Conservation (phyloP, 202 grass and related monocot species). For the Elaeis oleifera region DNA sequence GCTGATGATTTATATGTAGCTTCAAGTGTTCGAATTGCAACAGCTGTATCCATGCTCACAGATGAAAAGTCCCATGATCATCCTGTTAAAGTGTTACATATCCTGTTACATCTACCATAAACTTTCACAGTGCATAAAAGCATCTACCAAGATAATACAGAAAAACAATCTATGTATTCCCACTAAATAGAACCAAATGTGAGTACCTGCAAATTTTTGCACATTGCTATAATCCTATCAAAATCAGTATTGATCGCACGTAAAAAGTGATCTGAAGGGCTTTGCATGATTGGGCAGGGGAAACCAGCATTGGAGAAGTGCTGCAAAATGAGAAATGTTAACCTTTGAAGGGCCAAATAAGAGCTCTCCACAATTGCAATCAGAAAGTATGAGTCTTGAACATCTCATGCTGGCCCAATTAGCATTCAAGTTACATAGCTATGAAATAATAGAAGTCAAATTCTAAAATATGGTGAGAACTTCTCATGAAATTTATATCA, state of each 20-base stretch:
- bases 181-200: too few relatives aligned
- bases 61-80: slow-evolving; percentile 94
- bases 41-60: slow-evolving; percentile 97
- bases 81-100: slow-evolving; percentile 60
- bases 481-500: too few relatives aligned
- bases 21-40: slow-evolving; percentile 88
- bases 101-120: slow-evolving; percentile 25
- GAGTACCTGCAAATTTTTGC: slow-evolving; percentile 86
- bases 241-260: slow-evolving; percentile 95
- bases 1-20: slow-evolving; percentile 82
- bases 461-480: too few relatives aligned
- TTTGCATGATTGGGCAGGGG: slow-evolving; percentile 99
- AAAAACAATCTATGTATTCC: too few relatives aligned
- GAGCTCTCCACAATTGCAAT: too few relatives aligned
- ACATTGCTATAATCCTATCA: slow-evolving; percentile 96
- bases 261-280: slow-evolving; percentile 93
- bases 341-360: too few relatives aligned
- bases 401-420: too few relatives aligned
- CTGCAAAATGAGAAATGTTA: slow-evolving; percentile 26
- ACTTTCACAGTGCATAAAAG: too few relatives aligned
- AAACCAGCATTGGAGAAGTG: slow-evolving; percentile 99
- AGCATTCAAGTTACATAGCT: too few relatives aligned
- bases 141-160: too few relatives aligned
- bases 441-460: too few relatives aligned
- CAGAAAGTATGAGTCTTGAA: too few relatives aligned